Conservation (phyloP, 164 flowering plant genomes). For the Vitis amurensis region DNA sequence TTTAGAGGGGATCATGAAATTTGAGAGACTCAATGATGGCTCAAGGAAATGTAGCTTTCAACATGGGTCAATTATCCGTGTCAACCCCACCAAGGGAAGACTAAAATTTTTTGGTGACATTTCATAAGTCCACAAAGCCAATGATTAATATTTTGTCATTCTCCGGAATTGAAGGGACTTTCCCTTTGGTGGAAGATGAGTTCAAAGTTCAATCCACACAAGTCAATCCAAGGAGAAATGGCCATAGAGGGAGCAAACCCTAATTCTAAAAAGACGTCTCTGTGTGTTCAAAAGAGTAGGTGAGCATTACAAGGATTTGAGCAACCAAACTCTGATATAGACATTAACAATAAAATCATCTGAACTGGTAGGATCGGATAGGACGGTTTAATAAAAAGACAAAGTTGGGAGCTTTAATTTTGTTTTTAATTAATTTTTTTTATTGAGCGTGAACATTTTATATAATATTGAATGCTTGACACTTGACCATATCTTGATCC, state of each 20-base stretch:
- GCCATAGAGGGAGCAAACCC: neutral
- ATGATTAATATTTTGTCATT: conserved; percentile 16
- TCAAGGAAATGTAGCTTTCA: conserved; percentile 7
- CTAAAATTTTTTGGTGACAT: conserved; percentile 9
- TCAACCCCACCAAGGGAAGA: conserved; percentile 18
- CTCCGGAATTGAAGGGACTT: conserved; percentile 13
- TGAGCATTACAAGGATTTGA: conserved; percentile 1
- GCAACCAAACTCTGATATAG: neutral
- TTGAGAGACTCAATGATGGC: conserved; percentile 3
- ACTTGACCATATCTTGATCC: no score
- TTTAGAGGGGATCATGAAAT: neutral
- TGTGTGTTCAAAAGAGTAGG: neutral
- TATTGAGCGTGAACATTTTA: no score
- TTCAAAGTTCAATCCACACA: conserved; percentile 1
- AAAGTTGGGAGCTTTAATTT: neutral
- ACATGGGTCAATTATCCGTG: conserved; percentile 24
- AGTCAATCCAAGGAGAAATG: conserved; percentile 21
- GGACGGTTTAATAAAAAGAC: conserved; percentile 2
- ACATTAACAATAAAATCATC: neutral
- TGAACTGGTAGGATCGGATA: conserved; percentile 1
- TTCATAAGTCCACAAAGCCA: conserved; percentile 19
- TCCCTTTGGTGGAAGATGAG: conserved; percentile 3
- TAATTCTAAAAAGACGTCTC: neutral
- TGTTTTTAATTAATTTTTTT: neutral
- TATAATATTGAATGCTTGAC: no score